Base-by-base conservation (phyloP, 352 stramenopile genomes). In the Phytophthora tentaculata region DNA sequence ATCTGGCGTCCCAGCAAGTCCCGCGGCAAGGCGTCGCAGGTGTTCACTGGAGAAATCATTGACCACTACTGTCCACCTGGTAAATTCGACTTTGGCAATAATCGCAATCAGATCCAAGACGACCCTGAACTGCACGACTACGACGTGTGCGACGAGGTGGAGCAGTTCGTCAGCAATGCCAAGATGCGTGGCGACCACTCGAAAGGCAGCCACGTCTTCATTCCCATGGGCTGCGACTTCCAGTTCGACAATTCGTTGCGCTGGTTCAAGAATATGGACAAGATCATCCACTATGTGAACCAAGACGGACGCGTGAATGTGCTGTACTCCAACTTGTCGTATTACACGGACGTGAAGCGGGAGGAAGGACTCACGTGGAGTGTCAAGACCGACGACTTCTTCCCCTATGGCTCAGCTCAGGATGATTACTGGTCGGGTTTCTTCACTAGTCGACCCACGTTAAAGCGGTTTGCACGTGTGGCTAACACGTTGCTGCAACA, bases 371-470 rank as follows among this genome's bases (percentile, higher is more conserved):
- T 92, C 2, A 80, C 78, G 7, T 98, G 81, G 85, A 79, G 79
- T 37, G 77, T 96, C 23, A 99, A 99, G 71, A 94, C 83, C 4
- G 96, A 98, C 49, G 97, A 99, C 64, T 99, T 99, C 64, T 98
- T 99, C 60, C 97, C 97, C 2, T 99, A 99, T 68, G 89, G 81
- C 2, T 97, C 98, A 41, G 89, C 86, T 39, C 77, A 86, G 39
- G 81, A 99, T 66, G 93, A 95, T 45, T 99, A 98, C 76, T 99
- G 97, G 86, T 81, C 95, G 10, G 97, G 97, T 1, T 99, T 98
- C 76, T 99, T 99, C 74, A 98, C 96, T 0, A 98, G 89, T 61
- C 87, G 97, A 16, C 84, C 97, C 1, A 71, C 83, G 4, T 77
- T 99, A 2, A 99, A 99, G 74, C 71, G 86, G 5, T 91, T 98